Conservation (phyloP, 768 basidiomycete genomes). For the Serendipita vermifera region DNA sequence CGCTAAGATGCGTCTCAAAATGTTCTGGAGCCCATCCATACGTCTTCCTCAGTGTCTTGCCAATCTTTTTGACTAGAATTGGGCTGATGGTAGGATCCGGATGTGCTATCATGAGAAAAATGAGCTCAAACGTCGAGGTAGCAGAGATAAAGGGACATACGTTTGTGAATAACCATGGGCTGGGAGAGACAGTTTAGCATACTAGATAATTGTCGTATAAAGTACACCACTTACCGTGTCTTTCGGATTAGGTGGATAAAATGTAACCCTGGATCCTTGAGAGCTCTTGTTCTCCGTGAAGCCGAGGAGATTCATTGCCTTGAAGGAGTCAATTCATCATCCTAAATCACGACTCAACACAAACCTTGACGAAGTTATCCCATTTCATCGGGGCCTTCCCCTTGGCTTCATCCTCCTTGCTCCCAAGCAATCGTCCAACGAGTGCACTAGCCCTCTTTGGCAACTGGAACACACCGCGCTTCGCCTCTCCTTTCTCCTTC, state of each 20-base stretch:
- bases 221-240: conserved; percentile 30
- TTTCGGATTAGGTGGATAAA: conserved; percentile 51
- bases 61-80: conserved; percentile 36
- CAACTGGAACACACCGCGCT: conserved; percentile 9
- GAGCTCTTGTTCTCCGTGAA: conserved; percentile 61
- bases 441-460: conserved; percentile 41
- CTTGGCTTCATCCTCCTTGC: conserved; percentile 40
- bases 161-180: conserved; percentile 69
- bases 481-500: conserved; percentile 42
- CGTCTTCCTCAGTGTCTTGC: conserved; percentile 42
- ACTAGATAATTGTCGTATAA: conserved; percentile 20
- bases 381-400: conserved; percentile 55
- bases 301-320: conserved; percentile 72
- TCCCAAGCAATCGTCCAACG: conserved; percentile 54
- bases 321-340: conserved; percentile 4
- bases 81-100: conserved; percentile 54
- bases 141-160: conserved; percentile 26
- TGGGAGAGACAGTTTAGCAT: conserved; percentile 27
- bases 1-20: conserved; percentile 20
- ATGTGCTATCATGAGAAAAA: conserved; percentile 38
- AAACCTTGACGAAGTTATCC: conserved; percentile 64
- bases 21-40: conserved; percentile 55
- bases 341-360: conserved; percentile 11
- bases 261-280: conserved; percentile 71
- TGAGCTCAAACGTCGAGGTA: conserved; percentile 23